These are phyloP conservation scores for Xenoacremonium recifei DNA, from an alignment of 2,329 filamentous ascomycete species.

Conservation along the genomic window DNA sequence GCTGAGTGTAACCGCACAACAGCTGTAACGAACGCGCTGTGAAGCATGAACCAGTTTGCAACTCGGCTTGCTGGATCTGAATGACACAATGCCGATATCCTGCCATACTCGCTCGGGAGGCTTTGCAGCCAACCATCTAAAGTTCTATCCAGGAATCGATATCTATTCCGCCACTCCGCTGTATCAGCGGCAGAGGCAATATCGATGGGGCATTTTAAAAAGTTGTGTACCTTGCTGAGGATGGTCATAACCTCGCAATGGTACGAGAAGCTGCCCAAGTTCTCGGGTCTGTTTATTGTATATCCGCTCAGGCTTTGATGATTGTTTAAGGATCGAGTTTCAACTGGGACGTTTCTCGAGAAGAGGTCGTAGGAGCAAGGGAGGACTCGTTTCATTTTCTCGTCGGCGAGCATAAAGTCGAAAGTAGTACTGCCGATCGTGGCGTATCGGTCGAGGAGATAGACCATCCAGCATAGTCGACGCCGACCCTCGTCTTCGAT, in stretches of 20 bases:
- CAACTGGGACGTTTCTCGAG: slow-evolving; percentile 42
- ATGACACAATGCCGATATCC: slow-evolving; percentile 44
- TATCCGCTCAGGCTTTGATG: slow-evolving; percentile 24
- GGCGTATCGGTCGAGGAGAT: slow-evolving; percentile 43
- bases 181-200: slow-evolving; percentile 37
- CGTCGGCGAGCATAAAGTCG: slow-evolving; percentile 41
- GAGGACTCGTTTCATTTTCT: slow-evolving; percentile 37
- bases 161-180: slow-evolving; percentile 40
- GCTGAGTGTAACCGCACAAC: slow-evolving; percentile 44
- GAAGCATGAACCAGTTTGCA: slow-evolving; percentile 47
- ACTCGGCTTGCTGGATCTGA: slow-evolving; percentile 44
- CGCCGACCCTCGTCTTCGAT: slow-evolving; percentile 44
- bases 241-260: slow-evolving; percentile 45
- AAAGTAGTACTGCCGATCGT: slow-evolving; percentile 40
- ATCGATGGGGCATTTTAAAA: slow-evolving; percentile 40
- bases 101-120: slow-evolving; percentile 43
- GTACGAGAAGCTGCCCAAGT: slow-evolving; percentile 44
- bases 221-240: slow-evolving; percentile 41
- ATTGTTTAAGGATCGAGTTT: slow-evolving; percentile 33
- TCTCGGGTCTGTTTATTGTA: slow-evolving; percentile 38
- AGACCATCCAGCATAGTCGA: slow-evolving; percentile 45
- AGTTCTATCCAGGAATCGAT: slow-evolving; percentile 37
- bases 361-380: slow-evolving; percentile 45
- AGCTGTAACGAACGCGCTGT: slow-evolving; percentile 43
- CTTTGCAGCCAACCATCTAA: slow-evolving; percentile 42